phyloP scores from a whole-genome alignment of 2,329 filamentous ascomycete genomes.

The Tolypocladium tropicale region DNA sequence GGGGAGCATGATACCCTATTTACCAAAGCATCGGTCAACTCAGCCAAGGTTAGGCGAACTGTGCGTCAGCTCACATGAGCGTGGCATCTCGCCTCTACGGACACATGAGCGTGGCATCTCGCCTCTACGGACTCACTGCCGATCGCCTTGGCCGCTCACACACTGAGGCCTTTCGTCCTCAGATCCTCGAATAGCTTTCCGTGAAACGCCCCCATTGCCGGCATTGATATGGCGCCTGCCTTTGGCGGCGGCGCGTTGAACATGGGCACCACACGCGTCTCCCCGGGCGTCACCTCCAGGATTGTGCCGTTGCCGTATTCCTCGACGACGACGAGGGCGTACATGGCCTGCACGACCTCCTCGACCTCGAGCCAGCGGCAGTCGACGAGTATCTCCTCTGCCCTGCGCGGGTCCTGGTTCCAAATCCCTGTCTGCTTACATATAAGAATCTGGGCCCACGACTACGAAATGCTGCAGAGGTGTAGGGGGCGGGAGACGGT shows the following conservation, averaged over 20 bases:
- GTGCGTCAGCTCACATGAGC: not conserved
- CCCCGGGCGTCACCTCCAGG: constrained; percentile 16
- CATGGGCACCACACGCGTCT: constrained; percentile 3
- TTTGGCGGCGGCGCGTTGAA: constrained; percentile 2
- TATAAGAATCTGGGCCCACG: not conserved
- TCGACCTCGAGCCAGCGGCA: constrained; percentile 18
- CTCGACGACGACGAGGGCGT: constrained; percentile 13
- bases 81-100: not conserved
- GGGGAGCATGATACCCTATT: not conserved
- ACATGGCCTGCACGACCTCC: constrained; percentile 21
- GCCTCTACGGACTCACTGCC: not conserved
- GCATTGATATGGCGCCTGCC: not conserved
- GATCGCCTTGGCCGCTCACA: not conserved
- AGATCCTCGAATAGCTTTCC: constrained; percentile 1
- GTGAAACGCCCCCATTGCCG: not conserved
- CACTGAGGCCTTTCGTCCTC: constrained; percentile 1
- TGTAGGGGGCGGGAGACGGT: not conserved
- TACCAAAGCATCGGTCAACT: not conserved
- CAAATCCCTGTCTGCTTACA: constrained; percentile 20
- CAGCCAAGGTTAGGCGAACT: not conserved
- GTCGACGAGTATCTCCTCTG: constrained; percentile 12
- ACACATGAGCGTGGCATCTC: not conserved
- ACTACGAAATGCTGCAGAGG: not conserved
- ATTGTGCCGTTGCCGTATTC: constrained; percentile 21
- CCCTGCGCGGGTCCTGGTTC: constrained; percentile 20